These are phyloP conservation scores for Aspergillus affinis DNA, from an alignment of 495 filamentous ascomycete genomes.

Conservation along the genomic window DNA sequence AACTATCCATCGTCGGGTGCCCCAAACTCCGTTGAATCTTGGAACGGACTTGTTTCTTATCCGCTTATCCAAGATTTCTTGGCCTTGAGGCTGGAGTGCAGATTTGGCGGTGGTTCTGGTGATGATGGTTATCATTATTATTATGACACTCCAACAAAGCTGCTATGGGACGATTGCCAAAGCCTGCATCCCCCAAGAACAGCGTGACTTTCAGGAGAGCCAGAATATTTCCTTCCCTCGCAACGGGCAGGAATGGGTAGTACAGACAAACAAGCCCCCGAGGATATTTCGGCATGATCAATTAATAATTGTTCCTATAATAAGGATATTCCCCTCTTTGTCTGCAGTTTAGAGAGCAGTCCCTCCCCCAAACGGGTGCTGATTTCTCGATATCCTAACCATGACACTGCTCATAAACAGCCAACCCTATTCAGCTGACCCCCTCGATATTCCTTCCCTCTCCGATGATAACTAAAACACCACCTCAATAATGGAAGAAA, in stretches of 20 bases:
- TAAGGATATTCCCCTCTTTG: neutral
- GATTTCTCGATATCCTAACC: neutral
- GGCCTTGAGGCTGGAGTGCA: neutral
- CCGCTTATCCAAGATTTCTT: neutral
- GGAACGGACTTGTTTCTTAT: neutral
- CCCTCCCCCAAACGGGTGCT: neutral
- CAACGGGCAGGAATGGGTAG: neutral
- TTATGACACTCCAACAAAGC: too few species aligned
- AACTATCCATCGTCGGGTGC: neutral
- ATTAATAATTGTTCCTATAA: neutral
- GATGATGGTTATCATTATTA: too few species aligned
- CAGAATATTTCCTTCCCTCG: neutral
- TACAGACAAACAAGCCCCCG: neutral
- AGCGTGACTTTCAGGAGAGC: neutral
- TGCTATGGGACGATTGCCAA: too few species aligned
- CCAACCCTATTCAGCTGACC: neutral
- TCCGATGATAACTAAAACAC: neutral
- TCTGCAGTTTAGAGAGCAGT: too few species aligned
- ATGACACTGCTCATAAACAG: neutral
- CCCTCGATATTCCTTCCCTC: conserved; percentile 1
- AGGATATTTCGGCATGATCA: neutral
- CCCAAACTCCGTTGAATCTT: neutral
- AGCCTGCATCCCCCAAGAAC: neutral
- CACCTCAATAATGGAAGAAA: conserved; percentile 8
- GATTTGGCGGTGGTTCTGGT: neutral